Evolutionary conservation across 371 early-diverging fungal species (phyloP).

Genomic region (Mucor racemosus): DNA sequence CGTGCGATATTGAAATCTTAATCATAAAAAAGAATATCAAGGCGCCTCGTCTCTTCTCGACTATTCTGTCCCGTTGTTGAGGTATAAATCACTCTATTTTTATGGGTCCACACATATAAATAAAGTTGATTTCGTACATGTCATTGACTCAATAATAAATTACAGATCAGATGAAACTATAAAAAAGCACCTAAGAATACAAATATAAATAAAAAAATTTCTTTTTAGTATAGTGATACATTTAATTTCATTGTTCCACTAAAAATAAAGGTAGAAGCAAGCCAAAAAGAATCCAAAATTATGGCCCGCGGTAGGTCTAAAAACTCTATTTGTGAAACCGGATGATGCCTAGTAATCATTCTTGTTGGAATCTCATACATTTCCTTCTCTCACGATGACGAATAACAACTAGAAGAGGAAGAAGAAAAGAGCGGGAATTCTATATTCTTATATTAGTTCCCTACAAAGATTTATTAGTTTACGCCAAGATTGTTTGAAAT

Average conservation of each 20-base stretch:
- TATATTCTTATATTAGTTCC: background rate
- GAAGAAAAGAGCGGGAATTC: slow-evolving; percentile 1
- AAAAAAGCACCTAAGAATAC: background rate
- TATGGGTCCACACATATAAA: background rate
- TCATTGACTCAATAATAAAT: background rate
- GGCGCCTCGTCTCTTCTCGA: background rate
- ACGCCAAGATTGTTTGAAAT: background rate
- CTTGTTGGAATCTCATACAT: background rate
- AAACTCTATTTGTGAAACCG: slow-evolving; percentile 6
- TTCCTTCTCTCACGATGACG: no score
- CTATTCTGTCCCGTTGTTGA: background rate
- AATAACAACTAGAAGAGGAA: background rate
- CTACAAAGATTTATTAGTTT: background rate
- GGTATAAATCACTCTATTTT: background rate
- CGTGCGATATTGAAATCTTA: slow-evolving; percentile 3
- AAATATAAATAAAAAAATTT: background rate
- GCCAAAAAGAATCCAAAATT: background rate
- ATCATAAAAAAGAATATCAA: slow-evolving; percentile 4
- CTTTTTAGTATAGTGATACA: slow-evolving; percentile 4
- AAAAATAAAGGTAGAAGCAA: background rate
- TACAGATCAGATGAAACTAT: slow-evolving; percentile 6
- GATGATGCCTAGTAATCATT: slow-evolving; percentile 1
- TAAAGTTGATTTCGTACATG: background rate
- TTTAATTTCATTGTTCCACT: slow-evolving; percentile 6
- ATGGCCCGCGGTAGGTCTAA: slow-evolving; percentile 4